phyloP scores from a whole-genome alignment of 306 rosid species.

The Quercus wislizeni region DNA sequence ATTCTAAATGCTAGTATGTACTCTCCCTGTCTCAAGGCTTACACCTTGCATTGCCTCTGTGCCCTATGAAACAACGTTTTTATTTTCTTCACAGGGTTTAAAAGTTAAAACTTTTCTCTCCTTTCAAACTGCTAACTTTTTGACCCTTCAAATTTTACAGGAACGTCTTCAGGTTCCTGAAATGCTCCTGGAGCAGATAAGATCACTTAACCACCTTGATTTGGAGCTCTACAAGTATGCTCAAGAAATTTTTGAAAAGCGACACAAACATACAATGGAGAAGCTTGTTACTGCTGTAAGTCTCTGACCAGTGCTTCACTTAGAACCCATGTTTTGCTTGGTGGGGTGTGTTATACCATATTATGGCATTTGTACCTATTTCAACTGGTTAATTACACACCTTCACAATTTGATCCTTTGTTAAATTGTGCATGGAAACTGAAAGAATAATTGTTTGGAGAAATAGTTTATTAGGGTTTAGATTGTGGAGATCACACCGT shows the following conservation, averaged over 20 bases:
- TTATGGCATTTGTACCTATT: neutral
- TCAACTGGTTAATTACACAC: neutral
- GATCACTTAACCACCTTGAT: constrained; percentile 79
- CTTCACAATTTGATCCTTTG: neutral
- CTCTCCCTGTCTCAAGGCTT: constrained; percentile 9
- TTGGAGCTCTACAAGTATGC: constrained; percentile 81
- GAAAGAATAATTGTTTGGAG: neutral
- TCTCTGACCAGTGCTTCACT: constrained; percentile 12
- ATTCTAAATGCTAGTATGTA: neutral
- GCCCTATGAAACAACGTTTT: neutral
- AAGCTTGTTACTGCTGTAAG: constrained; percentile 49
- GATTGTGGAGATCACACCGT: neutral
- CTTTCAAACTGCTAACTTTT: constrained; percentile 7
- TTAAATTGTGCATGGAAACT: neutral
- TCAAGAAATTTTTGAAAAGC: constrained; percentile 52
- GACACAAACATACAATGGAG: constrained; percentile 39
- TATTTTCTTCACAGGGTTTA: neutral
- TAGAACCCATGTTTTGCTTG: neutral
- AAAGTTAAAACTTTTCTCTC: constrained; percentile 10
- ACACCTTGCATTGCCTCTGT: neutral
- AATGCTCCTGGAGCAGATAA: constrained; percentile 56
- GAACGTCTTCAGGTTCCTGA: constrained; percentile 70
- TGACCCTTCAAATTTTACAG: constrained; percentile 39
- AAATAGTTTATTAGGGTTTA: neutral
- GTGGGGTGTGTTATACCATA: neutral